Percentiles rank a stretch among this genome's conserved stretches.
phyloP scores from a whole-genome alignment of 2,329 filamentous ascomycete genomes.

The Aureobasidium sp. region DNA sequence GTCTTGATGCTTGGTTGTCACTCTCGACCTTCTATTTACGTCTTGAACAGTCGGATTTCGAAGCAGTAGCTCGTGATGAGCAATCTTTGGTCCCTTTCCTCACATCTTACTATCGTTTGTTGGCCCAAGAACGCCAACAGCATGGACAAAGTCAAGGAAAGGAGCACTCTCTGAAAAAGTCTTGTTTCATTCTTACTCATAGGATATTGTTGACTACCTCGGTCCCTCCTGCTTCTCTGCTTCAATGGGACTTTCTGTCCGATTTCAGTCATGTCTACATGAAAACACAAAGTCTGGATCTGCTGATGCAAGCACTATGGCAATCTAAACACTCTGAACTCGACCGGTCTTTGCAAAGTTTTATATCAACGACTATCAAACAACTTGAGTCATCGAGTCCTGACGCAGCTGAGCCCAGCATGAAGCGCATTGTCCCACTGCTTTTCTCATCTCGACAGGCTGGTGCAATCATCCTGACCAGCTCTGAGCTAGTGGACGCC shows the following conservation, averaged over 20 bases:
- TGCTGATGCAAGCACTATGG: slow-evolving; percentile 47
- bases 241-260: slow-evolving; percentile 63
- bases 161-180: slow-evolving; percentile 50
- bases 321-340: slow-evolving; percentile 43
- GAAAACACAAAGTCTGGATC: slow-evolving; percentile 51
- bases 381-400: slow-evolving; percentile 58
- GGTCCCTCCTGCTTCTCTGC: slow-evolving; percentile 39
- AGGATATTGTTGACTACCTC: slow-evolving; percentile 47
- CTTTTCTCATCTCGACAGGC: slow-evolving; percentile 53
- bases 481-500: slow-evolving; percentile 80
- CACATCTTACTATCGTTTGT: slow-evolving; percentile 56
- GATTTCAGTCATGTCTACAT: slow-evolving; percentile 61
- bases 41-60: slow-evolving; percentile 51
- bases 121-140: slow-evolving; percentile 6
- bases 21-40: slow-evolving; percentile 60
- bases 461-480: slow-evolving; percentile 63
- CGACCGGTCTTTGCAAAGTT: slow-evolving; percentile 49
- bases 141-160: slow-evolving; percentile 25
- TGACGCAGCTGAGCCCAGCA: slow-evolving; percentile 46
- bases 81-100: slow-evolving; percentile 58
- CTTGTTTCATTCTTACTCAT: slow-evolving; percentile 57
- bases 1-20: slow-evolving; percentile 67
- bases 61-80: slow-evolving; percentile 45
- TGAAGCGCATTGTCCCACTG: slow-evolving; percentile 57
- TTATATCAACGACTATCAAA: slow-evolving; percentile 57